These are phyloP conservation scores for Plasmopara halstedii DNA, from an alignment of 352 stramenopile genomes.

Conservation along the genomic window DNA sequence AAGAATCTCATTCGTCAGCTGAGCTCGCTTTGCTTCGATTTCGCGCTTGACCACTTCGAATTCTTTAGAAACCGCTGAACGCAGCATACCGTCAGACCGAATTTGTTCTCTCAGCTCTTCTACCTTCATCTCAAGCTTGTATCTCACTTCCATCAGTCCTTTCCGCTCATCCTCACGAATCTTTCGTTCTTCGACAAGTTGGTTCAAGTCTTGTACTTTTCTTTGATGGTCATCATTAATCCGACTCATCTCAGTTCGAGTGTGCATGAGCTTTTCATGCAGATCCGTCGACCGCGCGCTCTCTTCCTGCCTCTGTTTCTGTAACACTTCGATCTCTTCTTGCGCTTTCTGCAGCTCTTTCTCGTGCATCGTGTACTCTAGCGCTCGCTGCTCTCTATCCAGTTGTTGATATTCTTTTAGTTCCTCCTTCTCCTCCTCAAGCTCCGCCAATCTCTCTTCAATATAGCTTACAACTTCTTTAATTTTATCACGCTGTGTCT, in stretches of 20 bases:
- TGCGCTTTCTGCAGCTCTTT: constrained; percentile 73
- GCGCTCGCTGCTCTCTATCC: constrained; percentile 91
- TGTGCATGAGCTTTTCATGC: constrained; percentile 58
- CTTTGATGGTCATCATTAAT: constrained; percentile 34
- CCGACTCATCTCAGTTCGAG: constrained; percentile 44
- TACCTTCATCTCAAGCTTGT: constrained; percentile 78
- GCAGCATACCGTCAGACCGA: constrained; percentile 35
- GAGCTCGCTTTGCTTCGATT: constrained; percentile 38
- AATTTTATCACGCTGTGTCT: constrained; percentile 93
- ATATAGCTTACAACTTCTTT: constrained; percentile 94
- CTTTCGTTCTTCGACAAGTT: constrained; percentile 44
- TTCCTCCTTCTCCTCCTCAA: constrained; percentile 99
- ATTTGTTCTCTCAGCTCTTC: constrained; percentile 64
- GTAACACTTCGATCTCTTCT: constrained; percentile 55
- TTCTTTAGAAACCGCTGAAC: constrained; percentile 43
- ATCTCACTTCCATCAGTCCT: constrained; percentile 66
- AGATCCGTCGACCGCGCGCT: constrained; percentile 39
- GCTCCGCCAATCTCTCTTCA: constrained; percentile 88
- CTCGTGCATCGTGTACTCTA: constrained; percentile 96
- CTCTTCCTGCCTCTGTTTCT: constrained; percentile 58
- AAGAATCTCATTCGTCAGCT: constrained; percentile 45
- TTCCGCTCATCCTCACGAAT: constrained; percentile 63
- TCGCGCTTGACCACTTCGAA: constrained; percentile 40
- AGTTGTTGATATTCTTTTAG: constrained; percentile 92
- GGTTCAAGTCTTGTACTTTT: constrained; percentile 43